A percentile compares a stretch with the other conserved stretches of the same genome.
Conservation (phyloP, 176 grass and related monocot genomes). For the Raddia guianensis region DNA sequence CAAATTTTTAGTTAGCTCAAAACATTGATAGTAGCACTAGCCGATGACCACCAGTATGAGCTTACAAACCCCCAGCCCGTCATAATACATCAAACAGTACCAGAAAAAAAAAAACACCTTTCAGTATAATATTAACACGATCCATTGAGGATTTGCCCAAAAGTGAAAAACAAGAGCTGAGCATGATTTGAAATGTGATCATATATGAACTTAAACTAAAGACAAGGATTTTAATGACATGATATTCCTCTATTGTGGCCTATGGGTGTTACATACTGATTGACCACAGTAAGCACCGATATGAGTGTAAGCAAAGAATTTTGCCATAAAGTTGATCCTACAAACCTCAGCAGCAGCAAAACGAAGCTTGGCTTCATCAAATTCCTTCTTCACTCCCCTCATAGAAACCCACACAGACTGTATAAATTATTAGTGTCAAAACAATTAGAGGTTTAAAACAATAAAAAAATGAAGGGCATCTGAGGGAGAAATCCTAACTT, state of each 20-base stretch:
- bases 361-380: conserved; percentile 94
- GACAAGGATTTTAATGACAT: neutral
- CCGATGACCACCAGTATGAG: neutral
- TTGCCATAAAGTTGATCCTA: conserved; percentile 12
- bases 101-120: neutral
- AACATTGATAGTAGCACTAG: neutral
- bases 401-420: conserved; percentile 89
- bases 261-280: conserved; percentile 1
- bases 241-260: conserved; percentile 5
- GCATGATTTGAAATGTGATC: conserved; percentile 9
- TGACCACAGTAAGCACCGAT: neutral
- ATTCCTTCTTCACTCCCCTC: conserved; percentile 83
- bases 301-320: conserved; percentile 1
- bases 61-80: neutral
- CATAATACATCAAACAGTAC: conserved; percentile 13
- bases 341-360: conserved; percentile 96
- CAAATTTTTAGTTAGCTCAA: neutral
- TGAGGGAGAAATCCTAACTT: conserved; percentile 54
- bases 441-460: conserved; percentile 30
- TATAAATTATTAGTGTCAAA: conserved; percentile 42
- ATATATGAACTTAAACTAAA: neutral
- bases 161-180: conserved; percentile 3
- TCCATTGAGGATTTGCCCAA: conserved; percentile 18
- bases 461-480: conserved; percentile 16
- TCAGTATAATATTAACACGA: conserved; percentile 2